Conservation (phyloP, 116 monocot genomes). For the Dioscorea cayenensis region DNA sequence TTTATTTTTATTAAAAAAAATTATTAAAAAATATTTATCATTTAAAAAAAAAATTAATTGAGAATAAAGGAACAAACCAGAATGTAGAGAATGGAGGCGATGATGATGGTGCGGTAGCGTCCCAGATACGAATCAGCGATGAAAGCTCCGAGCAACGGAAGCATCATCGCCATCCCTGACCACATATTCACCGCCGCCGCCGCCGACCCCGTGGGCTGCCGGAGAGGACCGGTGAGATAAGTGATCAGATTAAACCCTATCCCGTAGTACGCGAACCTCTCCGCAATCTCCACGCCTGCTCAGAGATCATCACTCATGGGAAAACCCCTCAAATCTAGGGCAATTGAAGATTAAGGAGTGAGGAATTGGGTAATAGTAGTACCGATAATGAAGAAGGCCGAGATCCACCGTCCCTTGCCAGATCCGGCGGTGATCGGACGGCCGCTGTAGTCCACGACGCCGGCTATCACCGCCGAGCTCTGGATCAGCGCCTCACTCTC, state of each 20-base stretch:
- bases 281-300: slow-evolving; percentile 63
- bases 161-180: slow-evolving; percentile 47
- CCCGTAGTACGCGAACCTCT: slow-evolving; percentile 65
- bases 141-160: slow-evolving; percentile 64
- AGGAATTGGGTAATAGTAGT: neutral
- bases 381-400: slow-evolving; percentile 15
- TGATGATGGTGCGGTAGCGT: slow-evolving; percentile 48
- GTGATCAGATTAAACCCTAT: slow-evolving; percentile 62
- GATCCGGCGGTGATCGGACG: neutral
- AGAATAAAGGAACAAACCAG: slow-evolving; percentile 16
- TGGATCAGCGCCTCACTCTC: neutral
- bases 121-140: slow-evolving; percentile 69
- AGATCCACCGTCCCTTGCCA: neutral
- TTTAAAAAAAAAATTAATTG: neutral
- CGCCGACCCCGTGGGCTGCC: slow-evolving; percentile 47
- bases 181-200: slow-evolving; percentile 57
- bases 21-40: neutral
- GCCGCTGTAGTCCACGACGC: neutral
- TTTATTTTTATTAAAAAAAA: too few species aligned
- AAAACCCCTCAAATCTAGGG: neutral
- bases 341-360: neutral
- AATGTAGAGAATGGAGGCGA: slow-evolving; percentile 49
- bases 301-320: neutral
- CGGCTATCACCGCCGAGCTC: neutral
- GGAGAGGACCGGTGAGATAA: slow-evolving; percentile 59